Conservation (phyloP, 352 stramenopile species). For the Thalassiosira livingstoniorum region DNA sequence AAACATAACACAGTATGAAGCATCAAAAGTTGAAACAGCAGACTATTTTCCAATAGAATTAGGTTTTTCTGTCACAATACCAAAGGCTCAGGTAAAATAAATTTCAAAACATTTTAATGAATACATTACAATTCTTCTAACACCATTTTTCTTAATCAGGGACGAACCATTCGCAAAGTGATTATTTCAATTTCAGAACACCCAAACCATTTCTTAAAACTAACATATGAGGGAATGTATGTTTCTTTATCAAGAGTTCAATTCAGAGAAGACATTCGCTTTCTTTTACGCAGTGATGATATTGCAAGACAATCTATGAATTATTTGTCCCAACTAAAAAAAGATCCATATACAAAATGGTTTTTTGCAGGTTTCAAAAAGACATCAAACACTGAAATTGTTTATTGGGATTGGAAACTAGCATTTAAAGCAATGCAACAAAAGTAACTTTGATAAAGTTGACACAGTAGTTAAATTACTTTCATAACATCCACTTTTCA, state of each 20-base stretch:
- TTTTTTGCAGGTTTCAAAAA: slow-evolving; percentile 21
- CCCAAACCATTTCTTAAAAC: not conserved
- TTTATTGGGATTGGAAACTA: slow-evolving; percentile 13
- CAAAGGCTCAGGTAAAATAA: slow-evolving; percentile 24
- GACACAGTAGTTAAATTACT: too few species aligned
- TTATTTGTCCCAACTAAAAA: slow-evolving; percentile 29
- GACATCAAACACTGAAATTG: slow-evolving; percentile 10
- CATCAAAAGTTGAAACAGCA: slow-evolving; percentile 5
- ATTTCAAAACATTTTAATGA: too few species aligned
- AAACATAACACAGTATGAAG: slow-evolving; percentile 5
- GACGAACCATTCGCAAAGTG: slow-evolving; percentile 23
- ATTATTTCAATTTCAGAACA: slow-evolving; percentile 39
- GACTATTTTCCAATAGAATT: slow-evolving; percentile 21
- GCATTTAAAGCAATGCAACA: not conserved
- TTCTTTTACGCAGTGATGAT: slow-evolving; percentile 21
- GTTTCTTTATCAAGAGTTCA: slow-evolving; percentile 9
- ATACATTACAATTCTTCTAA: too few species aligned
- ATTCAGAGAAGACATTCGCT: not conserved
- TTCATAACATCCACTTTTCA: too few species aligned
- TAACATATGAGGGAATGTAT: slow-evolving; percentile 33
- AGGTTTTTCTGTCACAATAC: slow-evolving; percentile 29
- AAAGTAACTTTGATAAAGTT: too few species aligned
- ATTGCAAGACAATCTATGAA: slow-evolving; percentile 31
- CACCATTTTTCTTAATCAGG: too few species aligned
- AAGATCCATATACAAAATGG: slow-evolving; percentile 16